Base-by-base conservation (phyloP, 768 basidiomycete genomes). In the Mycena metata region DNA sequence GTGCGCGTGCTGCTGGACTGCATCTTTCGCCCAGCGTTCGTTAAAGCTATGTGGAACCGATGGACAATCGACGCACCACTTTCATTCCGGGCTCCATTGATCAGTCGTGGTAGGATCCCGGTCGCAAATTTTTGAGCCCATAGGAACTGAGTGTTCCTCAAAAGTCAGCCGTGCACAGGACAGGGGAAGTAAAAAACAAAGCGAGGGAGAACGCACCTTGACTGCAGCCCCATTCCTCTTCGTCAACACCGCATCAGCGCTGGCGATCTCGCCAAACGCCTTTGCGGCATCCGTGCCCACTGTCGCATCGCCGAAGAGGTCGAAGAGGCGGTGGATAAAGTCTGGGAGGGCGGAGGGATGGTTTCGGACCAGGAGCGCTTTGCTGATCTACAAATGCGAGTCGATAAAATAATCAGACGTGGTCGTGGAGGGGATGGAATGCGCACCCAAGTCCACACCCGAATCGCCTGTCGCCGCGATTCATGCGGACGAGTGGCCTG, bases 231-330 rank as follows among this genome's bases (percentile, higher is more conserved):
- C 86, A 74, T 97, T 92, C 56, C 83, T 82, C 79, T 95, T 98
- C 12, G 88, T 91, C 72, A 98, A 77, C 26, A 92, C 79, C 11
- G 80, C 76, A 71, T 95, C 93, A 1, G 83, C 78, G 35, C n/a
- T 84, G 8, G 88, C 85, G 42, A 96, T 80, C 50, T 87, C 80
- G 0, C 95, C 94, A 43, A 98, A 78, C 0, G 89, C 88, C 67
- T 86, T 89, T n/a, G 95, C 96, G 16, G 93, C 96, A 55, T 89
- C 86, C 85, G 88, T 89, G 17, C 86, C 86, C 45, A 98, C 80
- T 0, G 76, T 76, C 54, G 81, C 80, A 72, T 98, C 95, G 6
- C 81, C 82, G 66, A 98, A 91, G 11, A 92, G 82, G 15, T 85
- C 84, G 69, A 98, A 89, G 24, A 99, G 78, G 4, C 85, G 79